Conservation (phyloP, 257 asterid species). For the Nicotiana tomentosiformis region DNA sequence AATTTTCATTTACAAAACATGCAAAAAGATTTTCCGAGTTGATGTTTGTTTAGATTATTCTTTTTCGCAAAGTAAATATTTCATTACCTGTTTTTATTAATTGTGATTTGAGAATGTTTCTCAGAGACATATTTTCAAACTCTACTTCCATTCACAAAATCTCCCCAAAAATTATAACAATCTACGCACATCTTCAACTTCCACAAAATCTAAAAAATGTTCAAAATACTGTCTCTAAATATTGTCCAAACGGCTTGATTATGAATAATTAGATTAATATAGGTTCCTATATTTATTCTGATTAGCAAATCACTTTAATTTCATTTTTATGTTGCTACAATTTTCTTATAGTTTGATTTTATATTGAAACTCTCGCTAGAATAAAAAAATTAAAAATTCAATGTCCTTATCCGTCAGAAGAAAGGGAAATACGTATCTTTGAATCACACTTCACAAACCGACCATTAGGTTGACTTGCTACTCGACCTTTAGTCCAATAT, state of each 20-base stretch:
- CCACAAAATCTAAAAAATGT: too few relatives aligned
- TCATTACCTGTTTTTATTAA: not conserved
- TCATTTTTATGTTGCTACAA: not conserved
- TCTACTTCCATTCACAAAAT: not conserved
- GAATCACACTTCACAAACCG: not conserved
- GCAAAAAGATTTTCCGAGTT: not conserved
- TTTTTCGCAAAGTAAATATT: too few relatives aligned
- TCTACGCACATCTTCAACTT: not conserved
- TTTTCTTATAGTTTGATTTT: too few relatives aligned
- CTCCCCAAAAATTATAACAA: not conserved
- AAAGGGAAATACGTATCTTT: not conserved
- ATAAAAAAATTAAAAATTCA: not conserved
- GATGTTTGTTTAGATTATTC: not conserved
- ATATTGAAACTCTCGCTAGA: not conserved
- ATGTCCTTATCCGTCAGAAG: not conserved
- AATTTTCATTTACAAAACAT: not conserved
- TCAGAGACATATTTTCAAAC: not conserved
- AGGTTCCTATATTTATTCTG: not conserved
- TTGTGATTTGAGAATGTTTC: not conserved
- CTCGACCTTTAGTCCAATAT: not conserved
- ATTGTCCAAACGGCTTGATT: not conserved
- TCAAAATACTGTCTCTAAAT: not conserved
- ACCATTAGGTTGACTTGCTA: slow-evolving; percentile 1
- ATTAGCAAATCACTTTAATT: not conserved
- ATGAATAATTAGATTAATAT: not conserved